These are phyloP conservation scores for Gynostemma pentaphyllum DNA, from an alignment of 306 rosid genomes.

Conservation along the genomic window DNA sequence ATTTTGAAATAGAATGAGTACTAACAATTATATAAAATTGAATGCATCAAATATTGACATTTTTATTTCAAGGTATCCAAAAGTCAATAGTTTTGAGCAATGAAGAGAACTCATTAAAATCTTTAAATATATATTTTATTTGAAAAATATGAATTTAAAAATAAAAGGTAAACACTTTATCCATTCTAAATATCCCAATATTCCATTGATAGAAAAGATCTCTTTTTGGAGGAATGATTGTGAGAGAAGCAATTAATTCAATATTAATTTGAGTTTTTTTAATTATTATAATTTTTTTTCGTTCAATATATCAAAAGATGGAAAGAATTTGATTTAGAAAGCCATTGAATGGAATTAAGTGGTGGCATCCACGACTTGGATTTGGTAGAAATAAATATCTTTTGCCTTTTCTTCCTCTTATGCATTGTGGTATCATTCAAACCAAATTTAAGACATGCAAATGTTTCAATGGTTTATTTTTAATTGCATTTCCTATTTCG, in stretches of 20 bases:
- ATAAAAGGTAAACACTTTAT: neutral
- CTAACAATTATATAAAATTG: neutral
- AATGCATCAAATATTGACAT: neutral
- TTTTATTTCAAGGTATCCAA: neutral
- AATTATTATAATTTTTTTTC: neutral
- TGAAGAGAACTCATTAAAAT: neutral
- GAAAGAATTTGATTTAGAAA: neutral
- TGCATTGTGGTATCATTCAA: neutral
- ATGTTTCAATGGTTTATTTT: neutral
- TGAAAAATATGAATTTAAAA: too few relatives aligned
- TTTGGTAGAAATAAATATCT: neutral
- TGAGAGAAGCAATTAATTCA: neutral
- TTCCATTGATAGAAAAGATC: neutral
- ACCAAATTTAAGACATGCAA: too few relatives aligned
- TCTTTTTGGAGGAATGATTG: neutral
- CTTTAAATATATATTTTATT: neutral
- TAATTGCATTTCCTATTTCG: neutral
- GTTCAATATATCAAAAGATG: neutral
- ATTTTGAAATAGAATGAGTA: slow-evolving; percentile 1
- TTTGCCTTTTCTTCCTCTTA: neutral
- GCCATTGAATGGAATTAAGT: neutral
- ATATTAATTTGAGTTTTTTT: neutral
- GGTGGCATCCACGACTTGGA: neutral
- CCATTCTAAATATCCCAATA: neutral
- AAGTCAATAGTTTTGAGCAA: slow-evolving; percentile 3